Base-by-base conservation (phyloP, 1,139 yeast genomes). In the Yamadazyma triangularis region DNA sequence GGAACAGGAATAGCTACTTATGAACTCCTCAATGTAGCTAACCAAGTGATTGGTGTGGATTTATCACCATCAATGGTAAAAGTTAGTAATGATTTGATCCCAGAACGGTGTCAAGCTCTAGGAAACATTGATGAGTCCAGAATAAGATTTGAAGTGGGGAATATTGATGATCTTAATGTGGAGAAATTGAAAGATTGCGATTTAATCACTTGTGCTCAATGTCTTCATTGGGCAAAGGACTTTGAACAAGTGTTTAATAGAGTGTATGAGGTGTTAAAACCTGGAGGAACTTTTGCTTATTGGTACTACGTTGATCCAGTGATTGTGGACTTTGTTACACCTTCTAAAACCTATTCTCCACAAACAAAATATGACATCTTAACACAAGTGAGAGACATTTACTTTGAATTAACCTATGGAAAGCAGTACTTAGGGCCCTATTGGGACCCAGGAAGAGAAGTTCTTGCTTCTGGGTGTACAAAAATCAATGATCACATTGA, bases 201-300 rank as follows among this genome's bases (percentile, higher is more conserved):
- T 37, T 52, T 67, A 34, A 58, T 68, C 23, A 63, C 69, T 7
- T 71, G 67, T 4, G 74, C 73, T 4, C 69, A 67, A 39, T 66
- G 73, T 37, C 52, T 67, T 26, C 74, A 68, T 39, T 68, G 74
- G 74, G 62, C 66, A 33, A 43, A 56, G 28, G 69, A 65, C 37
- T 61, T 53, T 41, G 53, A 51, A 11, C 27, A 40, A 5, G 63
- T 66, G 35, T 67, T 65, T 40, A 35, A 36, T 7, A 49, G 48
- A 16, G 43, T 53, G 13, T 53, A 57, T 15, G 38, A 51, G 24
- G 51, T 64, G 28, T 50, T 67, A 36, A 56, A 51, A 15, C 52
- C 58, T 1, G 63, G 61, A 2, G 74, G 72, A 0, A 51, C 55
- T 1, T 54, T 68, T 41, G 70, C 70, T 2, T 68, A 65, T 38